Conservation (phyloP, 805 yeast genomes). For the Candida namnaoensis region DNA sequence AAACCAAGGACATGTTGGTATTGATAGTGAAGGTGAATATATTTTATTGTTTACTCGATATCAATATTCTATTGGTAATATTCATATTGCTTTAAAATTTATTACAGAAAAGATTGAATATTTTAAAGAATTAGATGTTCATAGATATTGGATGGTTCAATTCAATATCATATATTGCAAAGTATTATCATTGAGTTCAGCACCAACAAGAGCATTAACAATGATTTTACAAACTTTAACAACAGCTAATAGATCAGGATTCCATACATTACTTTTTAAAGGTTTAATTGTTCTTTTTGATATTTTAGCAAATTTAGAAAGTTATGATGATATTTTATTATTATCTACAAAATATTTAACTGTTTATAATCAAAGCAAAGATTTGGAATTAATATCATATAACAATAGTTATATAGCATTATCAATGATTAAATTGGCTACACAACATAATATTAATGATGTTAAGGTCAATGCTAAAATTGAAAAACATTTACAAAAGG, state of each 20-base stretch:
- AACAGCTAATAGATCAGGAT: constrained; percentile 36
- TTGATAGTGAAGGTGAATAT: constrained; percentile 22
- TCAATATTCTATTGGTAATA: constrained; percentile 15
- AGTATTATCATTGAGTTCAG: constrained; percentile 31
- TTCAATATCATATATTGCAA: constrained; percentile 38
- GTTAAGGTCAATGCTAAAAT: no score
- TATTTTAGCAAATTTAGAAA: constrained; percentile 31
- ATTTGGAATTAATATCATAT: constrained; percentile 28
- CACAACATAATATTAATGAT: neutral
- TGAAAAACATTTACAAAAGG: no score
- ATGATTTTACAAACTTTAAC: constrained; percentile 40
- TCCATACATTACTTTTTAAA: constrained; percentile 34
- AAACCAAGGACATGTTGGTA: constrained; percentile 12
- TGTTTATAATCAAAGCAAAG: constrained; percentile 29
- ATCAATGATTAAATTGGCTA: constrained; percentile 11
- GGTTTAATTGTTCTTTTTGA: constrained; percentile 37
- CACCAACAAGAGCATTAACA: constrained; percentile 42
- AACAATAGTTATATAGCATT: constrained; percentile 26
- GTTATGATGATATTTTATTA: constrained; percentile 32
- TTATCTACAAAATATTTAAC: constrained; percentile 37
- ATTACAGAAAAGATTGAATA: constrained; percentile 13
- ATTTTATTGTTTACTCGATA: constrained; percentile 15
- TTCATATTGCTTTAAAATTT: constrained; percentile 12
- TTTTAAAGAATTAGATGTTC: constrained; percentile 17
- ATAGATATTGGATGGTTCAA: constrained; percentile 35